Base-by-base conservation (phyloP, 495 filamentous ascomycete genomes). In the Niebla homalea region DNA sequence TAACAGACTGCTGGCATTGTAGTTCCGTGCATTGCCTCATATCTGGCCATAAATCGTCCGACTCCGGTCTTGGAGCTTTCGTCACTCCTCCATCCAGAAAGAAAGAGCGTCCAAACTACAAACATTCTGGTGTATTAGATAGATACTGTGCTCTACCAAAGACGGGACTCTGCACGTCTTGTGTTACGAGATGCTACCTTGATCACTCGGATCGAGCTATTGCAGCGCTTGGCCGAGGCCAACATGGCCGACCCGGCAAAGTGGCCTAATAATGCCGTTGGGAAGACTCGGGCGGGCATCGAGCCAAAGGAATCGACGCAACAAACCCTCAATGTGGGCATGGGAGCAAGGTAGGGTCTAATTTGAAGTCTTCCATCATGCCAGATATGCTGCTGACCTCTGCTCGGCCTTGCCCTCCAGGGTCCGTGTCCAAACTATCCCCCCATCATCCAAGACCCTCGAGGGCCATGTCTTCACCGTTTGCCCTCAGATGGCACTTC, bases 391-490 rank as follows among this genome's bases (percentile, higher is more conserved):
- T 21, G 41, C 25, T 43, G 16, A 35, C 29, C 29, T 3, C 14
- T 12, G 5, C 29, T 32, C 14, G 29, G 10, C 29, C 36, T 4
- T 12, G 25, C 48, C 45, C 49, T 20, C 32, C 56, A 85, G 82
- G 39, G 68, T 86, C 52, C 78, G 74, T 55, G 61, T 85, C 55
- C 76, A 70, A 29, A 83, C 78, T 36, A 71, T 72, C 29, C 66
- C 73, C 22, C 66, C 74, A 36, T 67, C 65, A 29, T 65, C 59
- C 35, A 60, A 66, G 46, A 77, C 67, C 26, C 63, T 78, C 46
- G 79, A 84, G 62, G 82, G 82, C 49, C 77, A 69, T 15, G 70
- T 86, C 43, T 84, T 78, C 62, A 80, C 82, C n/a, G 76, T 76
- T 46, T 79, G 76, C 60, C 77, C 80, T 32, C 69, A 78, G 59